Percentiles rank a stretch among this genome's conserved stretches.
These are phyloP conservation scores for Fraxinus anomala DNA, from an alignment of 257 asterid species.

Conservation along the genomic window DNA sequence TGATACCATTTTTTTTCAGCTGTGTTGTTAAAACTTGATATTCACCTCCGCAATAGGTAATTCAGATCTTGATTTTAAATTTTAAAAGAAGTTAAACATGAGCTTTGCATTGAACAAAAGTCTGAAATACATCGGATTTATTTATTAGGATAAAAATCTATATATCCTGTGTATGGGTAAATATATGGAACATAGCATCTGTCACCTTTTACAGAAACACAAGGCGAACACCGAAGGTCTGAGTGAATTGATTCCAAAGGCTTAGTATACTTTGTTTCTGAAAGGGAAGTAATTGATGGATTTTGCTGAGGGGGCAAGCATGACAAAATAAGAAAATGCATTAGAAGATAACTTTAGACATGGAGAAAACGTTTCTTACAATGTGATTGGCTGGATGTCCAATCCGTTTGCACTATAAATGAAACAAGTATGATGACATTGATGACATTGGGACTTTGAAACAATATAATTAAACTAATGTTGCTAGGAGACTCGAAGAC, in stretches of 20 bases:
- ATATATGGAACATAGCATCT: background rate
- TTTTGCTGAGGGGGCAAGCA: background rate
- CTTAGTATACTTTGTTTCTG: background rate
- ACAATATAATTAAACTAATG: background rate
- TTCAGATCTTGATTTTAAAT: background rate
- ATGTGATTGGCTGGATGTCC: background rate
- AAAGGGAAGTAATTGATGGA: background rate
- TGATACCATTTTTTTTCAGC: background rate
- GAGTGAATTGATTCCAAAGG: background rate
- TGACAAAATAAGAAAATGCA: background rate
- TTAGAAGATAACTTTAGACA: background rate
- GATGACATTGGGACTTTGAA: background rate
- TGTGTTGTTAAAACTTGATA: background rate
- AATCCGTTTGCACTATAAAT: background rate
- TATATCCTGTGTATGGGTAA: background rate
- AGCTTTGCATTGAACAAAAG: background rate
- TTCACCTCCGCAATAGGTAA: background rate
- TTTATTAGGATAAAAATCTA: background rate
- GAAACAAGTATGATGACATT: background rate
- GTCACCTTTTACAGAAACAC: background rate
- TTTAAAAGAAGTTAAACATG: background rate
- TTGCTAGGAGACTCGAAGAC: background rate
- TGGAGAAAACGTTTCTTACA: background rate
- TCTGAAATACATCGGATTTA: background rate
- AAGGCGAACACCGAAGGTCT: background rate